phyloP scores from a whole-genome alignment of 2,329 filamentous ascomycete genomes.

The Ceratocystis lukuohia region DNA sequence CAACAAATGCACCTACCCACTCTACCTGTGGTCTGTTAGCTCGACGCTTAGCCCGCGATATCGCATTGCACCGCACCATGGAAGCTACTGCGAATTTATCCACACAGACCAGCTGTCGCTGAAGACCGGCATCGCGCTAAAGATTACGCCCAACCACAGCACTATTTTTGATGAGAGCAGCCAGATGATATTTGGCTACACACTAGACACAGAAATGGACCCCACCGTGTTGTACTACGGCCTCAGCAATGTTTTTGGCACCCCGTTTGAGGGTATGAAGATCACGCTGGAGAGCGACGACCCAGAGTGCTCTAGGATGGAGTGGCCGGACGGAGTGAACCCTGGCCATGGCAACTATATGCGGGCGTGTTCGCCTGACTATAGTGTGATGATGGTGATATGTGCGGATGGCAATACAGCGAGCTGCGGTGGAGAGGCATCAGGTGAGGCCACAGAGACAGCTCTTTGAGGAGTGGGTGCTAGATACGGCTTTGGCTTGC shows the following conservation, averaged over 20 bases:
- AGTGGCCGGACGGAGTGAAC: slow-evolving; percentile 27
- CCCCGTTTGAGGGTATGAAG: slow-evolving; percentile 27
- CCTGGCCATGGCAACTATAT: slow-evolving; percentile 28
- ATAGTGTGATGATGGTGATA: slow-evolving; percentile 8
- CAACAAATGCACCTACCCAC: slow-evolving; percentile 28
- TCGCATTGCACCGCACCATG: slow-evolving; percentile 24
- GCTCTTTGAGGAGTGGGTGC: background rate
- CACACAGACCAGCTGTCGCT: slow-evolving; percentile 26
- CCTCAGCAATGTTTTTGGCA: slow-evolving; percentile 30
- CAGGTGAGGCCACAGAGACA: background rate
- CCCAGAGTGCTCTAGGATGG: slow-evolving; percentile 27
- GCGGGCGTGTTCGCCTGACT: slow-evolving; percentile 8
- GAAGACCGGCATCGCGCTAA: slow-evolving; percentile 29
- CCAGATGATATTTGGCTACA: slow-evolving; percentile 31
- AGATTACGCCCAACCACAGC: slow-evolving; percentile 27
- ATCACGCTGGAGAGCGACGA: slow-evolving; percentile 25
- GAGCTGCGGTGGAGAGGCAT: background rate
- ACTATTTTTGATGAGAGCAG: slow-evolving; percentile 29
- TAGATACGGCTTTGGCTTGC: background rate
- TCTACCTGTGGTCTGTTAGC: slow-evolving; percentile 31
- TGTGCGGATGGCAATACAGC: background rate
- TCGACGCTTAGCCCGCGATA: slow-evolving; percentile 23
- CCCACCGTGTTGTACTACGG: slow-evolving; percentile 28
- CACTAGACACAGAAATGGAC: slow-evolving; percentile 24
- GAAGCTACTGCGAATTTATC: slow-evolving; percentile 28